phyloP scores from a whole-genome alignment of 1,284 basidiomycete genomes.

The Mycosarcoma maydis region DNA sequence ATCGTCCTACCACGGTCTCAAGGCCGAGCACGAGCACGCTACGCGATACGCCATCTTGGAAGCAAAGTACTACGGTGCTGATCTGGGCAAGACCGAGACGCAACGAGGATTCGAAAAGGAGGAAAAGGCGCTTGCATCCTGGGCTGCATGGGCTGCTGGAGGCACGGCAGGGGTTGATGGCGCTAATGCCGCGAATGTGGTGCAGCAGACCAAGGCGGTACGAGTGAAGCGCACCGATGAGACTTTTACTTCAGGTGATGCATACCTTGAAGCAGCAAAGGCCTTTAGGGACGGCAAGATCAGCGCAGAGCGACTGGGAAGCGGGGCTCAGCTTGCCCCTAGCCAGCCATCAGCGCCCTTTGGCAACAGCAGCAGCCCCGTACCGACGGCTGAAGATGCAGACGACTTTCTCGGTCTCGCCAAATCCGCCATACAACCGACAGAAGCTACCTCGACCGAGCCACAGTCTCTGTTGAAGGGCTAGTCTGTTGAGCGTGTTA shows the following conservation, averaged over 20 bases:
- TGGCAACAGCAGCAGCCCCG: background rate
- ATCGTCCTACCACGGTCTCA: constrained; percentile 52
- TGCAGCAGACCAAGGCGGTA: constrained; percentile 33
- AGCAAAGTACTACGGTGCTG: constrained; percentile 80
- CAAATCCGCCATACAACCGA: constrained; percentile 21
- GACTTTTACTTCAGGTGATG: constrained; percentile 45
- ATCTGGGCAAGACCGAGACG: constrained; percentile 70
- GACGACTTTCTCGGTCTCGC: constrained; percentile 40
- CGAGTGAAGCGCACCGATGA: constrained; percentile 42
- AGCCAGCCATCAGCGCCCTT: background rate
- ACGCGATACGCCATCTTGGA: constrained; percentile 80
- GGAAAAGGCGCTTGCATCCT: constrained; percentile 51
- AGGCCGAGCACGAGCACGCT: constrained; percentile 77
- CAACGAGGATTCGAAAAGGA: constrained; percentile 59
- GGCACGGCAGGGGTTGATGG: constrained; percentile 13
- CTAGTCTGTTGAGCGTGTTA: no score
- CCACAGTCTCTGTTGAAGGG: constrained; percentile 3
- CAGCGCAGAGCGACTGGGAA: constrained; percentile 13
- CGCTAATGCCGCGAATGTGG: constrained; percentile 15
- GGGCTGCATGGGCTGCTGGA: constrained; percentile 49
- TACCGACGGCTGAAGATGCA: constrained; percentile 5
- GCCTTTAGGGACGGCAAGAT: constrained; percentile 39
- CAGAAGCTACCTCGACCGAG: constrained; percentile 7
- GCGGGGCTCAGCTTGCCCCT: constrained; percentile 1
- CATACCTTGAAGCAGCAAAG: constrained; percentile 49